Evolutionary conservation across 2,329 filamentous ascomycete genomes (phyloP), one percentile per base, ranked within the genome.

Genomic region (Aspergillus novoparasiticus): DNA sequence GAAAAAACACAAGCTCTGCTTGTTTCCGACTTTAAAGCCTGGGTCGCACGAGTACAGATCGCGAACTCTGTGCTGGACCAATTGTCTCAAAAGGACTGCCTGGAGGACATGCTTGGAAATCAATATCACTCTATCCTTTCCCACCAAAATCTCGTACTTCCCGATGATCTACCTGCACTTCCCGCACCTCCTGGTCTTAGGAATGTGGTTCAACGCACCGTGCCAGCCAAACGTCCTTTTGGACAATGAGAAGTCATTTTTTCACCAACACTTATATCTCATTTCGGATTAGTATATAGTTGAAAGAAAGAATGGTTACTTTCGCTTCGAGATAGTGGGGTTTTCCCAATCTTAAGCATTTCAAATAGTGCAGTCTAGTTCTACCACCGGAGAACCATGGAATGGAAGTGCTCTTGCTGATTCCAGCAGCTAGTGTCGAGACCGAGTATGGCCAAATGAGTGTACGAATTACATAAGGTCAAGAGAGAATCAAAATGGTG

Each of bases 91-190:
- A 32, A 28, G 21, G 32, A 3, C 14, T 21, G n/a, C 9, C 32
- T 59, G 23, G 1, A 53, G 51, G 45, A 59, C 5, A 59, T 59
- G n/a, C 34, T 59, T 34, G 46, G 32, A 26, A 32, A 51, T 12
- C 28, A 41, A 30, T 59, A 59, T 48, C 39, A 59, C 21, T 39
- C 34, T 3, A 59, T 59, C 34, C 6, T 59, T 12, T 6, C 34
- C 1, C 57, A 59, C 16, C n/a, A 8, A 14, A 59, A 59, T 41
- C 57, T 59, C 14, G 14, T 26, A 53, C 8, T 58, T 26, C 43
- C 56, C 14, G 14, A 36, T 36, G 8, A 21, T 26, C 19, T 21
- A 36, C 36, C 32, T 8, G 11, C 21, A 36, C 6, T 26, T 14
- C 53, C 26, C 12, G 34, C 12, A 36, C 34, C 34, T 14, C 34